Conservation (phyloP, 225 moss, liverwort and hornwort species). For the Marchantia polymorpha region DNA sequence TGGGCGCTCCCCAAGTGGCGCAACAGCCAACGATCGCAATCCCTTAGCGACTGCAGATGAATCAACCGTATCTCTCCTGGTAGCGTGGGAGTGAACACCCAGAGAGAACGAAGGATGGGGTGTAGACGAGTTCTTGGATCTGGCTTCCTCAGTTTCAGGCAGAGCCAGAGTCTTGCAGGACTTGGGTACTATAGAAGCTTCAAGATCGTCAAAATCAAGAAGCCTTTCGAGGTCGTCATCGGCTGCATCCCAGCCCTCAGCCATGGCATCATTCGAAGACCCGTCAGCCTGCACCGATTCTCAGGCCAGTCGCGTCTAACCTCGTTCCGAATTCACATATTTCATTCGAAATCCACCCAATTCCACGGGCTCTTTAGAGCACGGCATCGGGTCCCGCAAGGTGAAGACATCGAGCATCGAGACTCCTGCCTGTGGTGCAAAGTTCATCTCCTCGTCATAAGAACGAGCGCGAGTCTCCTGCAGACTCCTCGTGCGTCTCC, state of each 20-base stretch:
- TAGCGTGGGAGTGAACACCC: background rate
- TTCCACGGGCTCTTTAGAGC: too few relatives aligned
- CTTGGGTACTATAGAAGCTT: background rate
- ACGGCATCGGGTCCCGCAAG: too few relatives aligned
- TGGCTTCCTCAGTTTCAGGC: background rate
- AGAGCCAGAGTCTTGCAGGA: background rate
- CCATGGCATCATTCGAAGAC: conserved; percentile 12
- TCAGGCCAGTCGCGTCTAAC: too few relatives aligned
- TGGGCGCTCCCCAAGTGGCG: background rate
- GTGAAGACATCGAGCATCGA: too few relatives aligned
- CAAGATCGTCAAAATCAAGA: conserved; percentile 32
- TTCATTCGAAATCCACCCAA: too few relatives aligned
- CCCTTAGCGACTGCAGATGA: background rate
- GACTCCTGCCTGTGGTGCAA: too few relatives aligned
- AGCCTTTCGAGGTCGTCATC: conserved; percentile 39
- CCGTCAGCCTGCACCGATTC: too few relatives aligned
- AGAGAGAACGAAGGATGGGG: background rate
- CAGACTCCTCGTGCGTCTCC: too few relatives aligned
- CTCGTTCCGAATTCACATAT: too few relatives aligned
- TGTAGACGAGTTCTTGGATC: background rate
- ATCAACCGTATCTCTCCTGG: background rate
- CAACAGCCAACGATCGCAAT: background rate
- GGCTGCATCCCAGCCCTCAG: conserved; percentile 9
- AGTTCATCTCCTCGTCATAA: too few relatives aligned
- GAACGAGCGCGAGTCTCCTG: too few relatives aligned